Evolutionary conservation across 164 flowering plant genomes (phyloP).

Genomic region (Tetracentron sinense): DNA sequence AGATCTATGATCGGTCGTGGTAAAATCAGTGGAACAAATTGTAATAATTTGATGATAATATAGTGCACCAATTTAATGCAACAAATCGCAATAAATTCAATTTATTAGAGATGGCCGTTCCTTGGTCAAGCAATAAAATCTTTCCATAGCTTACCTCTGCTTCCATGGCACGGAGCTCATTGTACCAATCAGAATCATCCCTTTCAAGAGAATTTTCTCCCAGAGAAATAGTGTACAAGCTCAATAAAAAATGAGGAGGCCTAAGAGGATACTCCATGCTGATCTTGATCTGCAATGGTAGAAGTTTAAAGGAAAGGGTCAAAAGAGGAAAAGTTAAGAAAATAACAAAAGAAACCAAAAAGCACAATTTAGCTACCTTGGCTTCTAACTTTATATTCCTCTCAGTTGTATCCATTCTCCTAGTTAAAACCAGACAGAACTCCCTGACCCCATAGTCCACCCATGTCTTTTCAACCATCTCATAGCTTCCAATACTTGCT

Average conservation of each 20-base stretch:
- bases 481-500: slow-evolving; percentile 15
- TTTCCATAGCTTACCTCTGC: slow-evolving; percentile 62
- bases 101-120: background rate
- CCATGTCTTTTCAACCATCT: slow-evolving; percentile 43
- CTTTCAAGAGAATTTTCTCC: slow-evolving; percentile 30
- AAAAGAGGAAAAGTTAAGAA: background rate
- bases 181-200: slow-evolving; percentile 44
- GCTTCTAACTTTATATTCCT: slow-evolving; percentile 56
- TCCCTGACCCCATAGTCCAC: slow-evolving; percentile 58
- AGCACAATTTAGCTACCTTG: slow-evolving; percentile 43
- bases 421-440: slow-evolving; percentile 49
- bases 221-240: slow-evolving; percentile 22
- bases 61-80: background rate
- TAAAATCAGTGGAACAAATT: too few relatives aligned
- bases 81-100: too few relatives aligned
- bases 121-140: background rate
- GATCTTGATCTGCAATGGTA: slow-evolving; percentile 61
- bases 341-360: slow-evolving; percentile 2
- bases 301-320: slow-evolving; percentile 5
- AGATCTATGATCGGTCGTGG: background rate
- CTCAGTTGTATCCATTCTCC: slow-evolving; percentile 32
- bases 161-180: slow-evolving; percentile 91
- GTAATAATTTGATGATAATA: background rate
- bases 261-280: slow-evolving; percentile 92
- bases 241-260: slow-evolving; percentile 71